Evolutionary conservation across 208 protist species (phyloP).

Genomic region (Leishmania gerbilli): DNA sequence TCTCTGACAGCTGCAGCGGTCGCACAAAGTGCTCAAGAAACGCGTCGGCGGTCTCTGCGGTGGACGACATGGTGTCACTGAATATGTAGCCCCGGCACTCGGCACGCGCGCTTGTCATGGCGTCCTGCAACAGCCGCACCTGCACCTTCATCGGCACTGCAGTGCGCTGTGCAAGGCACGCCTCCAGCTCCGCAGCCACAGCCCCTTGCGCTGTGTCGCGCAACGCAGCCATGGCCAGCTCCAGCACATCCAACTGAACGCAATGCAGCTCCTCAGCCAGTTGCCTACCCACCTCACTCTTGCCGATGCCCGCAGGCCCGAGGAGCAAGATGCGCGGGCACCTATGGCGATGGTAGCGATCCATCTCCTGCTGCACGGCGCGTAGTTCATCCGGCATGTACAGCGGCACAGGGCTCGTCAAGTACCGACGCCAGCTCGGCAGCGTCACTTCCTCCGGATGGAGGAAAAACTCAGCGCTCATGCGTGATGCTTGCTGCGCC

Average conservation of each 20-base stretch:
- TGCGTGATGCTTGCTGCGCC: neutral
- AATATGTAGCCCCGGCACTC: slow-evolving; percentile 83
- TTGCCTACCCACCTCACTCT: slow-evolving; percentile 42
- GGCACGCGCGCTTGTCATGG: slow-evolving; percentile 32
- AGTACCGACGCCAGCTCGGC: slow-evolving; percentile 30
- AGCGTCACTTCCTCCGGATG: slow-evolving; percentile 25
- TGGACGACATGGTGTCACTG: slow-evolving; percentile 55
- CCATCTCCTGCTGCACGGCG: slow-evolving; percentile 38
- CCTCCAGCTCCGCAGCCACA: slow-evolving; percentile 39
- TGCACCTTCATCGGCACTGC: slow-evolving; percentile 58
- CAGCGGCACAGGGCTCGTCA: slow-evolving; percentile 55
- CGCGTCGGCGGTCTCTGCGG: slow-evolving; percentile 9
- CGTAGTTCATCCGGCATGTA: slow-evolving; percentile 73
- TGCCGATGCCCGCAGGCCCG: slow-evolving; percentile 55
- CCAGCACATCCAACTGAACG: slow-evolving; percentile 68
- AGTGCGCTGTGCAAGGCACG: slow-evolving; percentile 30
- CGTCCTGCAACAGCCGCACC: slow-evolving; percentile 48
- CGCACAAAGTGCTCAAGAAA: slow-evolving; percentile 38
- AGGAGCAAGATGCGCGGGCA: slow-evolving; percentile 63
- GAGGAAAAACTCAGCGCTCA: slow-evolving; percentile 37
- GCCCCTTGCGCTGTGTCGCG: neutral
- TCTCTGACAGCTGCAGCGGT: slow-evolving; percentile 38
- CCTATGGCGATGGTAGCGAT: slow-evolving; percentile 34
- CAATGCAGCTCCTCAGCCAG: slow-evolving; percentile 65
- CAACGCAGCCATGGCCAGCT: slow-evolving; percentile 41